Conservation (phyloP, 441 rosid genomes). For the Hura crepitans region DNA sequence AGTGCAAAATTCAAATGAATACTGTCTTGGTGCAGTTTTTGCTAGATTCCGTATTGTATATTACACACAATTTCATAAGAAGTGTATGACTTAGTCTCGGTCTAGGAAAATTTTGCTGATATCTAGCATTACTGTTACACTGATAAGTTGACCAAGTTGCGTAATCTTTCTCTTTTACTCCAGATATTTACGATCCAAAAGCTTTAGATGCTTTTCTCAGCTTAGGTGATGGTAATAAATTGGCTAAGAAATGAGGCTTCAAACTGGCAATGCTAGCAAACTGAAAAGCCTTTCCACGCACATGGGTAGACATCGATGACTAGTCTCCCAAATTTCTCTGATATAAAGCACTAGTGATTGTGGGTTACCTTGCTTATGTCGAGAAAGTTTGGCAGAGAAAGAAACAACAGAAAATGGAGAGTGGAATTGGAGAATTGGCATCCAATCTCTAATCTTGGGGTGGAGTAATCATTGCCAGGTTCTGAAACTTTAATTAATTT, state of each 20-base stretch:
- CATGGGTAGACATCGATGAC: not conserved
- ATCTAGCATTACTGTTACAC: too few relatives aligned
- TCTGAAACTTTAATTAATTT: not conserved
- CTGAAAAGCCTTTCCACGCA: not conserved
- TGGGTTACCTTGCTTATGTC: not conserved
- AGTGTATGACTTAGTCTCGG: too few relatives aligned
- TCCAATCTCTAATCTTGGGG: not conserved
- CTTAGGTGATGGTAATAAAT: not conserved
- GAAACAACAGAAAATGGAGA: constrained; percentile 6
- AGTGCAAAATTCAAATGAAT: not conserved
- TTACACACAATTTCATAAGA: too few relatives aligned
- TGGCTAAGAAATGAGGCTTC: not conserved
- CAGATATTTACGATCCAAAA: not conserved
- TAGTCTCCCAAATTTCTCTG: not conserved
- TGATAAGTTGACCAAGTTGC: not conserved
- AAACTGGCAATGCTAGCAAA: not conserved
- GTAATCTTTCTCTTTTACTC: not conserved
- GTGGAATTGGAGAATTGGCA: constrained; percentile 10
- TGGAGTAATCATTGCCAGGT: not conserved
- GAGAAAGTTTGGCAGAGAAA: constrained; percentile 12
- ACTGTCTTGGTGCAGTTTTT: not conserved
- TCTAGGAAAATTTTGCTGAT: too few relatives aligned
- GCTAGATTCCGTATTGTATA: not conserved
- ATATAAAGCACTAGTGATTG: not conserved
- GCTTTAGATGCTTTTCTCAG: not conserved